Percentiles rank a stretch among this genome's conserved stretches.
Evolutionary conservation across 768 basidiomycete species (phyloP).

Genomic region (Leccinum boreale): DNA sequence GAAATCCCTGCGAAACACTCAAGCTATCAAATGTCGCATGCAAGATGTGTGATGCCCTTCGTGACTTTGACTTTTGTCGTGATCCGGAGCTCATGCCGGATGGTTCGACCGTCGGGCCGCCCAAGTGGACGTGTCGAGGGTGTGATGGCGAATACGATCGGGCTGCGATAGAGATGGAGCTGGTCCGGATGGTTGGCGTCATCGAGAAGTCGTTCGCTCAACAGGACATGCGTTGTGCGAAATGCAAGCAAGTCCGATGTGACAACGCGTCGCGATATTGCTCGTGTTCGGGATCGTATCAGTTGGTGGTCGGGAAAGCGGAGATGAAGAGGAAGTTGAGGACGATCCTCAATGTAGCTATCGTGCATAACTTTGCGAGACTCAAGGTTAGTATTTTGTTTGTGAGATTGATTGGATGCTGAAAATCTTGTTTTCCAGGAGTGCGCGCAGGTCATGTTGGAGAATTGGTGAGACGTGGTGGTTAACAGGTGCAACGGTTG

Average conservation of each 20-base stretch:
- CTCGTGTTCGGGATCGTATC: slow-evolving; percentile 83
- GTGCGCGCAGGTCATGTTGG: slow-evolving; percentile 37
- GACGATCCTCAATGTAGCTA: slow-evolving; percentile 82
- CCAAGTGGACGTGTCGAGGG: slow-evolving; percentile 64
- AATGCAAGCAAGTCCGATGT: slow-evolving; percentile 87
- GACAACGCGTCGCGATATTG: slow-evolving; percentile 86
- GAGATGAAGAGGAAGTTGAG: slow-evolving; percentile 70
- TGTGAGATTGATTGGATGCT: background rate
- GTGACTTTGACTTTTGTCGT: slow-evolving; percentile 94
- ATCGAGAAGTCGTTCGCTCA: slow-evolving; percentile 76
- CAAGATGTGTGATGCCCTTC: slow-evolving; percentile 75
- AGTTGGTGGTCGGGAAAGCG: slow-evolving; percentile 65
- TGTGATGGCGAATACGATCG: slow-evolving; percentile 90
- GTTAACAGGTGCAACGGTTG: background rate
- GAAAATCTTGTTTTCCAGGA: slow-evolving; percentile 26
- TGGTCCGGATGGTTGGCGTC: slow-evolving; percentile 72
- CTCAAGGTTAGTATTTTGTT: slow-evolving; percentile 50
- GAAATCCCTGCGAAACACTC: slow-evolving; percentile 88
- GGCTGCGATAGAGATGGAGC: slow-evolving; percentile 77
- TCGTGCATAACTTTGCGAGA: slow-evolving; percentile 63
- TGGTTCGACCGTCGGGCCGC: slow-evolving; percentile 42
- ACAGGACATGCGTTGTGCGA: slow-evolving; percentile 86
- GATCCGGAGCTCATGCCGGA: slow-evolving; percentile 79
- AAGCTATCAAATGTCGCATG: slow-evolving; percentile 87
- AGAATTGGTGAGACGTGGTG: slow-evolving; percentile 33